Evolutionary conservation across 2,329 filamentous ascomycete species (phyloP), one percentile per base, ranked within the genome.

Genomic region (Monilinia laxa): DNA sequence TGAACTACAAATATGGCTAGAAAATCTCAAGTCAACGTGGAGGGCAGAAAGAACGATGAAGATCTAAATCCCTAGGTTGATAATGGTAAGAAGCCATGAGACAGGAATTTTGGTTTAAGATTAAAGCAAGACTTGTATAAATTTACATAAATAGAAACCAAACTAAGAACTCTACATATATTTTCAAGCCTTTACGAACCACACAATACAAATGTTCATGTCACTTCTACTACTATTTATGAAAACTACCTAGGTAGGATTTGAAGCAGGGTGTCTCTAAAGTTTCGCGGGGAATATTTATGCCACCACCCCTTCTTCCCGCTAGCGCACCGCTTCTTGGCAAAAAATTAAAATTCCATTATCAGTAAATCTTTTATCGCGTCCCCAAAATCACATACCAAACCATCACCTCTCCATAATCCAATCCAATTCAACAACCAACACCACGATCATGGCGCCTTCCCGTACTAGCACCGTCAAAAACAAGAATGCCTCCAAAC

Each of bases 401-500:
- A 62, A 64, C 51, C 62, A 47, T 14, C n/a, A 16, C 14, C 59
- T 60, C 7, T 40, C 47, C 25, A 20, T 18, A 62, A 20, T 38
- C 16, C 31, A 62, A 52, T 14, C 11, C 10, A 40, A 40, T 31
- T 51, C 42, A 47, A 47, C 1, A 4, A 56, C 23, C 54, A 28
- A 20, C 42, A 53, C 67, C 9, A 38, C 57, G 45, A 70, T 47
- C 62, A 88, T 89, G 86, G 82, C 82, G 70, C 81, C 81, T 57
- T 81, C 81, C 71, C 80, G 81, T 70, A 89, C 87, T 59, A 80
- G 79, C 60, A 87, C 85, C 23, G 77, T 89, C 62, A 89, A 89
- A 75, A 88, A 87, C 75, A 89, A 89, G 75, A 84, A 88, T 75
- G 84, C 86, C 75, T 88, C 87, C 75, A 89, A 89, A 75, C 84